Percentiles rank a stretch among this genome's conserved stretches.
Evolutionary conservation across 2,329 filamentous ascomycete genomes (phyloP).

Genomic region (Nemania abortiva): DNA sequence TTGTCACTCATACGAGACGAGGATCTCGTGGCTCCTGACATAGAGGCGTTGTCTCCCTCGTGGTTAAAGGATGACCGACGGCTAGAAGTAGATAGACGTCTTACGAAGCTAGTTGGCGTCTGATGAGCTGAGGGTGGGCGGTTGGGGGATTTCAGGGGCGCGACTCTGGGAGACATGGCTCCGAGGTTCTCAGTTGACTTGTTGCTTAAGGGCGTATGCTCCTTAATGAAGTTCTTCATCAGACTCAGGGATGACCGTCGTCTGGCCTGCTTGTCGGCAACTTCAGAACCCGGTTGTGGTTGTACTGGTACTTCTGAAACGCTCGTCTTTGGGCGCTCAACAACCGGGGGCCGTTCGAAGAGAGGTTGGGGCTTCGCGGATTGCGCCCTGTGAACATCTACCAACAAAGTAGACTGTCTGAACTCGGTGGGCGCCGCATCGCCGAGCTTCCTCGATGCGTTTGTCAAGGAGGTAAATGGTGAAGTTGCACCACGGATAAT

Average conservation of each 20-base stretch:
- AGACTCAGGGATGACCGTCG: slow-evolving; percentile 70
- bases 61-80: slow-evolving; percentile 65
- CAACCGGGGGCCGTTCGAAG: slow-evolving; percentile 45
- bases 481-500: slow-evolving; percentile 77
- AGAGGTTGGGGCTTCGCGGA: slow-evolving; percentile 48
- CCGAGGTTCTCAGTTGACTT: slow-evolving; percentile 61
- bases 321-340: slow-evolving; percentile 57
- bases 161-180: slow-evolving; percentile 47
- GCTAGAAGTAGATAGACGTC: slow-evolving; percentile 75
- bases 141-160: slow-evolving; percentile 59
- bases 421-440: slow-evolving; percentile 65
- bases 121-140: slow-evolving; percentile 62
- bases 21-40: slow-evolving; percentile 54
- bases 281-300: slow-evolving; percentile 50
- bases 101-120: slow-evolving; percentile 62
- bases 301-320: slow-evolving; percentile 61
- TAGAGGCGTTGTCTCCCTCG: slow-evolving; percentile 53
- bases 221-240: slow-evolving; percentile 72
- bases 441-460: slow-evolving; percentile 56
- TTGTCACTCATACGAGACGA: slow-evolving; percentile 57
- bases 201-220: slow-evolving; percentile 61
- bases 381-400: slow-evolving; percentile 65
- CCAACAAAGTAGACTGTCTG: slow-evolving; percentile 69
- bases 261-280: slow-evolving; percentile 54
- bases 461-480: slow-evolving; percentile 56